Conservation (phyloP, 345 rosid species). For the Eucalyptus tenuipes region DNA sequence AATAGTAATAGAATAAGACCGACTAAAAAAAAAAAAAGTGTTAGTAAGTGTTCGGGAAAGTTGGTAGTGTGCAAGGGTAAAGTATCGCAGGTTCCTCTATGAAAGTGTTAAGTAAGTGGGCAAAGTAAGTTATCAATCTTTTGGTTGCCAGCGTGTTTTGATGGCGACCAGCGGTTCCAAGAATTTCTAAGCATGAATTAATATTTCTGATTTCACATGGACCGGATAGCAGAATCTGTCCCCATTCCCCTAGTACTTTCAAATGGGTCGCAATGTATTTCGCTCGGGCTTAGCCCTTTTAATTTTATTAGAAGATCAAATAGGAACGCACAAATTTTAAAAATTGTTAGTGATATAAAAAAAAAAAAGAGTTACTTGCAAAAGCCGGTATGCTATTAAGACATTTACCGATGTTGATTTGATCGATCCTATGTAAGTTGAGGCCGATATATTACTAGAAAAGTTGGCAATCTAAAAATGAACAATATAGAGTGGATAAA, state of each 20-base stretch:
- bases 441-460: not conserved
- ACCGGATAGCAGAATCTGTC: not conserved
- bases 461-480: not conserved
- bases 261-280: no score
- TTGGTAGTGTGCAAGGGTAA: not conserved
- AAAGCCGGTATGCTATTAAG: not conserved
- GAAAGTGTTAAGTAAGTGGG: not conserved
- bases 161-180: not conserved
- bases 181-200: not conserved
- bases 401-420: not conserved
- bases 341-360: no score
- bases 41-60: not conserved
- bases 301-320: not conserved
- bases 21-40: no score
- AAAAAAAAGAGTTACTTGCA: not conserved
- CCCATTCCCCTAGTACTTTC: not conserved
- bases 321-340: not conserved
- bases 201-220: not conserved
- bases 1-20: accelerated
- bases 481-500: no score
- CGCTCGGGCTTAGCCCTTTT: not conserved
- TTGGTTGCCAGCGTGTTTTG: not conserved
- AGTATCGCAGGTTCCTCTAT: not conserved
- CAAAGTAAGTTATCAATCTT: not conserved
- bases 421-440: not conserved